These are phyloP conservation scores for Phialophora chinensis DNA, from an alignment of 2,329 filamentous ascomycete species.

Conservation along the genomic window DNA sequence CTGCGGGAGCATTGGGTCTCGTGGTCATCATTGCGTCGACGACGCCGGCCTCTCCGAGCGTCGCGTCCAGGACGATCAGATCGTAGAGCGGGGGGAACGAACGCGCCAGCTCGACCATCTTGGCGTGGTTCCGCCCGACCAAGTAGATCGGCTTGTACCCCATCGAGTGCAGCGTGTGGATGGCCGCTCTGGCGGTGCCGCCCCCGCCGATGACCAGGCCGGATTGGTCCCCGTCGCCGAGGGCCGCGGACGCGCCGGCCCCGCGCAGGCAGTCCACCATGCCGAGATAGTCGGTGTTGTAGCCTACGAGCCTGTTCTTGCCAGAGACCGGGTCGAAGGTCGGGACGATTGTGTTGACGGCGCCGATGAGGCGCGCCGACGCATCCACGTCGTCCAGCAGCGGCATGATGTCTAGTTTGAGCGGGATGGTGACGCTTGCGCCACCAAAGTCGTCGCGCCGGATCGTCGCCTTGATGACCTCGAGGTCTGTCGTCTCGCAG, in stretches of 20 bases:
- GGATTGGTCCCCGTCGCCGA: slow-evolving; percentile 51
- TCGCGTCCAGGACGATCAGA: slow-evolving; percentile 65
- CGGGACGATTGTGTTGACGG: slow-evolving; percentile 90
- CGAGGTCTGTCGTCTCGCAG: slow-evolving; percentile 72
- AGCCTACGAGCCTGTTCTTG: slow-evolving; percentile 69
- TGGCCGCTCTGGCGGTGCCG: slow-evolving; percentile 87
- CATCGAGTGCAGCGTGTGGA: slow-evolving; percentile 84
- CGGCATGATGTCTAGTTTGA: slow-evolving; percentile 86
- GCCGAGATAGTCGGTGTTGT: slow-evolving; percentile 95
- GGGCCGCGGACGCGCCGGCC: slow-evolving; percentile 63
- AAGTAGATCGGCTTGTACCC: slow-evolving; percentile 87
- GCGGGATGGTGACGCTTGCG: slow-evolving; percentile 91
- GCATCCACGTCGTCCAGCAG: slow-evolving; percentile 79
- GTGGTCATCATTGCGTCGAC: slow-evolving; percentile 1
- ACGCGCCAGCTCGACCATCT: slow-evolving; percentile 69
- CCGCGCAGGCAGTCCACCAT: slow-evolving; percentile 81
- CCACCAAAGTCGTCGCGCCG: slow-evolving; percentile 80
- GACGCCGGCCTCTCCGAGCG: background rate
- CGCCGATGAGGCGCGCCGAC: slow-evolving; percentile 82
- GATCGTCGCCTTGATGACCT: slow-evolving; percentile 69
- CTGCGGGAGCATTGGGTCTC: slow-evolving; percentile 38
- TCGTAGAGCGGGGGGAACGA: slow-evolving; percentile 78
- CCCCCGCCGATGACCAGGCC: slow-evolving; percentile 89
- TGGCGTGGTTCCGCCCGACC: slow-evolving; percentile 74
- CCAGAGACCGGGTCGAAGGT: slow-evolving; percentile 45